Evolutionary conservation across 2,329 filamentous ascomycete species (phyloP).

Genomic region (Colletotrichum sp.): DNA sequence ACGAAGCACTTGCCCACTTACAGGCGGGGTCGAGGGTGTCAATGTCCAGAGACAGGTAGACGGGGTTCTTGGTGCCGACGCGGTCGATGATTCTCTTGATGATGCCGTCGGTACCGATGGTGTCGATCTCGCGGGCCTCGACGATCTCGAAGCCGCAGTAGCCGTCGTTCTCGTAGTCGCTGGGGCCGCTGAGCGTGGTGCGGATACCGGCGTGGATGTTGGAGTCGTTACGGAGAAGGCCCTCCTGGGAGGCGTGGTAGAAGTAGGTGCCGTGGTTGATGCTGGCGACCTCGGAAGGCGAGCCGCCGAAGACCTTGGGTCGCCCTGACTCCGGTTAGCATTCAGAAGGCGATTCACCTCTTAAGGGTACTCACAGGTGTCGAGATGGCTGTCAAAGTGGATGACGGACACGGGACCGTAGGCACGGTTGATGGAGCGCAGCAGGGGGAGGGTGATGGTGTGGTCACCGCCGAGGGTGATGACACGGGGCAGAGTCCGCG

Average conservation of each 20-base stretch:
- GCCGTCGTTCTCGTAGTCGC: constrained; percentile 84
- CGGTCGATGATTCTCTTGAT: constrained; percentile 78
- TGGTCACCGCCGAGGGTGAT: constrained; percentile 77
- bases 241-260: constrained; percentile 80
- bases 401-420: constrained; percentile 67
- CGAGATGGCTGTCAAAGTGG: constrained; percentile 68
- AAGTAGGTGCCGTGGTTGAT: constrained; percentile 93
- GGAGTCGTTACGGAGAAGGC: constrained; percentile 78
- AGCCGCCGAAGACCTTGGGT: constrained; percentile 86
- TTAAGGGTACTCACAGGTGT: constrained; percentile 60
- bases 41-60: constrained; percentile 86
- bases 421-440: constrained; percentile 64
- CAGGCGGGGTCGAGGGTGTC: constrained; percentile 85
- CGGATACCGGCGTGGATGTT: constrained; percentile 90
- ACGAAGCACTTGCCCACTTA: neutral
- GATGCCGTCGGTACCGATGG: constrained; percentile 68
- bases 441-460: constrained; percentile 65
- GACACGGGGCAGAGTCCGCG: constrained; percentile 78
- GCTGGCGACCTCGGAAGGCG: constrained; percentile 74
- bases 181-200: constrained; percentile 78
- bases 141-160: constrained; percentile 86
- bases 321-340: constrained; percentile 63
- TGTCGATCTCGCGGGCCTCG: constrained; percentile 67
- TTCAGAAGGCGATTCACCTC: constrained; percentile 12
- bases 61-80: constrained; percentile 75